A percentile compares a stretch with the other conserved stretches of the same genome.
Conservation (phyloP, 768 basidiomycete species). For the Boletus reticulatus region DNA sequence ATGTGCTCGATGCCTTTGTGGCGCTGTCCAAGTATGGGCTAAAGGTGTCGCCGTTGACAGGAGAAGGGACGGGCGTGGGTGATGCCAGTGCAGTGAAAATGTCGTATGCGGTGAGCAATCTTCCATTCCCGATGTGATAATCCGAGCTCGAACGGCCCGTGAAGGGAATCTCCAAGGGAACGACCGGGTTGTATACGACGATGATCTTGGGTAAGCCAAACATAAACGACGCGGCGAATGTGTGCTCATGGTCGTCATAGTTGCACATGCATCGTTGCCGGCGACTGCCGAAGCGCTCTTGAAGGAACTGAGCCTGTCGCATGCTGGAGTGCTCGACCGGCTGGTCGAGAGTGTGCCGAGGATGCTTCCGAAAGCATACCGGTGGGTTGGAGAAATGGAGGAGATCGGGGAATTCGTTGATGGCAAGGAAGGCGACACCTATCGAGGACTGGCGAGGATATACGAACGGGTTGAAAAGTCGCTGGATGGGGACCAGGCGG, state of each 20-base stretch:
- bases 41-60: constrained; percentile 43
- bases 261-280: constrained; percentile 55
- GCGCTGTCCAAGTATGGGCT: constrained; percentile 43
- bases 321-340: constrained; percentile 42
- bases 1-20: constrained; percentile 39
- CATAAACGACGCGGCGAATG: not conserved
- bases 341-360: constrained; percentile 39
- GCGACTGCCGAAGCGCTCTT: constrained; percentile 59
- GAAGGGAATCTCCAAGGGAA: constrained; percentile 57
- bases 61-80: constrained; percentile 48
- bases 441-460: constrained; percentile 45
- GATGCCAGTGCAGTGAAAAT: constrained; percentile 64
- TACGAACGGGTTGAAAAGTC: constrained; percentile 45
- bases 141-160: not conserved
- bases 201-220: constrained; percentile 49
- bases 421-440: constrained; percentile 41
- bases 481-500: constrained; percentile 36
- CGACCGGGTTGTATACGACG: constrained; percentile 49
- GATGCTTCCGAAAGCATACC: constrained; percentile 63
- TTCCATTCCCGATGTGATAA: not conserved
- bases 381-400: constrained; percentile 63
- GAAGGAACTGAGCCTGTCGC: constrained; percentile 45
- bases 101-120: constrained; percentile 54
- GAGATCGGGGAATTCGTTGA: constrained; percentile 60
- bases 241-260: constrained; percentile 28